Conservation (phyloP, 1,284 basidiomycete species). For the Moesziomyces globuligerus region DNA sequence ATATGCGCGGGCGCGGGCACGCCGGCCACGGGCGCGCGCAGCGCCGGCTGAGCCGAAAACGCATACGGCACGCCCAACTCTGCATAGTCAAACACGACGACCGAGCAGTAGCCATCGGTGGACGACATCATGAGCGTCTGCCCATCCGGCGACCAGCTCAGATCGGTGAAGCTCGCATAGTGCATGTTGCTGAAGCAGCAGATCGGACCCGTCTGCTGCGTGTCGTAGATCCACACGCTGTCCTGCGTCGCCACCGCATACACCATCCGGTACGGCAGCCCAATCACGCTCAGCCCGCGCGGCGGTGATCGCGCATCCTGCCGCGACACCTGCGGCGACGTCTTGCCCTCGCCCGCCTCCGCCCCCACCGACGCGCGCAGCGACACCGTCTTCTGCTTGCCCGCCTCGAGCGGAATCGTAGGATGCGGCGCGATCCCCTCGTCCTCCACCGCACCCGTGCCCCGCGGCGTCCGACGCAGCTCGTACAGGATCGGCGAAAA, state of each 20-base stretch:
- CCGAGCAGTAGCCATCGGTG: constrained; percentile 95
- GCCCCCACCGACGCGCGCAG: constrained; percentile 16
- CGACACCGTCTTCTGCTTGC: constrained; percentile 73
- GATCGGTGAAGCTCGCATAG: constrained; percentile 96
- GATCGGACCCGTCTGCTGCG: constrained; percentile 91
- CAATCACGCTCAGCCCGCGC: constrained; percentile 75
- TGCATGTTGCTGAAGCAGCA: constrained; percentile 94
- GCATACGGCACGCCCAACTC: constrained; percentile 79
- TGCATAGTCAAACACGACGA: constrained; percentile 80
- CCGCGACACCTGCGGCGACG: constrained; percentile 9
- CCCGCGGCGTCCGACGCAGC: constrained; percentile 71
- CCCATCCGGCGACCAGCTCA: constrained; percentile 95
- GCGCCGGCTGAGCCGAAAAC: constrained; percentile 50
- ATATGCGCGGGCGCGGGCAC: constrained; percentile 32
- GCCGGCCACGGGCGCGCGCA: constrained; percentile 32
- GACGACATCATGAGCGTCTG: constrained; percentile 91
- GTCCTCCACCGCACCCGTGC: constrained; percentile 9
- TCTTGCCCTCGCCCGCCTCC: constrained; percentile 11
- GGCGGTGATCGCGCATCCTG: constrained; percentile 33
- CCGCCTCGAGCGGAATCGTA: constrained; percentile 76
- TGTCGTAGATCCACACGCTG: constrained; percentile 93
- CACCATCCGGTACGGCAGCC: constrained; percentile 90
- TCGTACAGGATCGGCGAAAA: constrained; percentile 95
- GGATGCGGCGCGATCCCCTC: constrained; percentile 54
- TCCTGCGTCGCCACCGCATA: constrained; percentile 98